A percentile compares a stretch with the other conserved stretches of the same genome.
These are phyloP conservation scores for Podaxis carcinomalis DNA, from an alignment of 768 basidiomycete species.

Conservation along the genomic window DNA sequence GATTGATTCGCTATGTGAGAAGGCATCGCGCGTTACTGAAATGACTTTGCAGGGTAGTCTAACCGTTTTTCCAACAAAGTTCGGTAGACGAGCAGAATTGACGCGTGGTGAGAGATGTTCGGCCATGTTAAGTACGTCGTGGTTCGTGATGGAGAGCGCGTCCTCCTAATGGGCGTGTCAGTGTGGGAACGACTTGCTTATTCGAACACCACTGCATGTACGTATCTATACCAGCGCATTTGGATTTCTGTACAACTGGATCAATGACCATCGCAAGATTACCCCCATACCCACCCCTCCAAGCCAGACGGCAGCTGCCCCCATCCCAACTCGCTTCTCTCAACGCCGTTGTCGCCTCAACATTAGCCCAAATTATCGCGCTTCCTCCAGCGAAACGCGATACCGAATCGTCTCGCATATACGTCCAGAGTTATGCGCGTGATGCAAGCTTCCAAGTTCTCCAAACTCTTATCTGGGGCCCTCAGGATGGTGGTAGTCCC, in stretches of 20 bases:
- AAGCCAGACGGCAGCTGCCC: constrained; percentile 6
- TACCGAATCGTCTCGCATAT: constrained; percentile 38
- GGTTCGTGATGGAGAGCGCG: neutral
- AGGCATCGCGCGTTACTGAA: constrained; percentile 32
- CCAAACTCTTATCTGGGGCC: constrained; percentile 56
- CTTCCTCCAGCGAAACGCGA: constrained; percentile 46
- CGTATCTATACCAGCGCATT: too few species aligned
- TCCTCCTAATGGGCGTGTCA: too few species aligned
- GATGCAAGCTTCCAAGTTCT: constrained; percentile 51
- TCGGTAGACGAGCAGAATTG: constrained; percentile 54
- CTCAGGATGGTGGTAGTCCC: constrained; percentile 14
- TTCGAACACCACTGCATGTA: too few species aligned
- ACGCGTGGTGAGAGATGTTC: constrained; percentile 43
- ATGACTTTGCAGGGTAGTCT: constrained; percentile 60
- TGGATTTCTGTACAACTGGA: too few species aligned
- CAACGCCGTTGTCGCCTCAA: constrained; percentile 41
- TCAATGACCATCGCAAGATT: constrained; percentile 1
- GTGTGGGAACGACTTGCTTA: neutral
- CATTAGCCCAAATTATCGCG: constrained; percentile 42
- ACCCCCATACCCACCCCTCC: constrained; percentile 4
- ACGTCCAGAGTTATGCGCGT: constrained; percentile 54
- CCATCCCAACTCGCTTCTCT: constrained; percentile 47
- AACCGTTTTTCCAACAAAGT: constrained; percentile 51
- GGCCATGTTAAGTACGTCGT: neutral
- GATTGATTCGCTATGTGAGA: constrained; percentile 2